These are phyloP conservation scores for Xylariales sp. DNA, from an alignment of 2,329 filamentous ascomycete genomes.

Conservation along the genomic window DNA sequence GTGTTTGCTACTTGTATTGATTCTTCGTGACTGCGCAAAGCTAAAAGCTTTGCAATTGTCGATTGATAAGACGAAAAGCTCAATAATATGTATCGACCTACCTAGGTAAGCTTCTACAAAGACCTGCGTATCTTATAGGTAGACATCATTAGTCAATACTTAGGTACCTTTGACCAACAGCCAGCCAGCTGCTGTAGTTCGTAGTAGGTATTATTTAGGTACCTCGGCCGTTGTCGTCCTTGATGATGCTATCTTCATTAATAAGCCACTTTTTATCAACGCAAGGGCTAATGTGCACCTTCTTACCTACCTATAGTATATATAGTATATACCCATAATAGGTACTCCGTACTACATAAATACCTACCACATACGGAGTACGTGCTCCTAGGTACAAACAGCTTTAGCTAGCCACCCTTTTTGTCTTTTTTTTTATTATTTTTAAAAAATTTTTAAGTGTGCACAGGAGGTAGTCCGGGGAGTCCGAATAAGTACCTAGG, in stretches of 20 bases:
- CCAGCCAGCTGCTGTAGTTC: background rate
- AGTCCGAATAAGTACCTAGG: conserved; percentile 15
- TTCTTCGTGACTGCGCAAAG: too few species aligned
- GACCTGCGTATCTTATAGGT: conserved; percentile 1
- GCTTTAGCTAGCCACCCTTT: background rate
- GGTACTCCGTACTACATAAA: too few species aligned
- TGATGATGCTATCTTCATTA: background rate
- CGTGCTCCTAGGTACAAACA: too few species aligned
- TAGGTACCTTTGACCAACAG: background rate
- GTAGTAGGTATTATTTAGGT: background rate
- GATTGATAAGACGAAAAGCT: too few species aligned
- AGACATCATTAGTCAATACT: conserved; percentile 4
- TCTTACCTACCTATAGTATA: too few species aligned
- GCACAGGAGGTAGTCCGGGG: background rate
- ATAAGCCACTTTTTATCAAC: background rate
- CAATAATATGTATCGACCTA: too few species aligned
- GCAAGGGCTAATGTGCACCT: background rate
- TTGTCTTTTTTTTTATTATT: too few species aligned
- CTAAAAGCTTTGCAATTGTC: too few species aligned
- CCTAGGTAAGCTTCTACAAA: background rate
- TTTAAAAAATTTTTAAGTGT: background rate
- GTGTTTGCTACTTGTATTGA: too few species aligned
- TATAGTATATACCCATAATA: too few species aligned
- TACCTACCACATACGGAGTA: too few species aligned
- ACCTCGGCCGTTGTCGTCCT: background rate